Evolutionary conservation across 2,329 filamentous ascomycete genomes (phyloP).

Genomic region (Pleochaeta shiraiana): DNA sequence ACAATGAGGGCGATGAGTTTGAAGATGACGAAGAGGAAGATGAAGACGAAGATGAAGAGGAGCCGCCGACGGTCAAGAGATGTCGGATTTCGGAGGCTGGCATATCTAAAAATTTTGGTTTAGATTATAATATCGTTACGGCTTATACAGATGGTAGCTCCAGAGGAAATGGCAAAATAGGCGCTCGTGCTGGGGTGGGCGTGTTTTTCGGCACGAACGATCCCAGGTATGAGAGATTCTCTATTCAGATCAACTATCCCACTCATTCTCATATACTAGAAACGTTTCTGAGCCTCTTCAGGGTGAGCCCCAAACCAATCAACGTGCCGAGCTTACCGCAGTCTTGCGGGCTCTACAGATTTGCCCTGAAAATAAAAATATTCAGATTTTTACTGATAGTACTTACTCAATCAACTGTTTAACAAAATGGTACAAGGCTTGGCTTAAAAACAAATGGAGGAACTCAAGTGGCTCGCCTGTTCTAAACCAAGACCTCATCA

Average conservation of each 20-base stretch:
- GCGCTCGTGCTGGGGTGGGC: constrained; percentile 36
- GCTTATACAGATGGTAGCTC: constrained; percentile 44
- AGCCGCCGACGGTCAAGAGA: neutral
- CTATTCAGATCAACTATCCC: neutral
- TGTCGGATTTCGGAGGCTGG: neutral
- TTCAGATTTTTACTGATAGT: constrained; percentile 74
- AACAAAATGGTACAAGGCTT: constrained; percentile 60
- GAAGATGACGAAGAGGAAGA: neutral
- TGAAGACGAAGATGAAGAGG: neutral
- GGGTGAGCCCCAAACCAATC: constrained; percentile 53
- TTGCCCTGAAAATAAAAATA: constrained; percentile 40
- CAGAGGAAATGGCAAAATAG: constrained; percentile 31
- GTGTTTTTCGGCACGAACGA: constrained; percentile 39
- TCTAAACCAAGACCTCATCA: constrained; percentile 70
- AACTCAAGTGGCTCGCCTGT: constrained; percentile 50
- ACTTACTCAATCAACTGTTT: constrained; percentile 80
- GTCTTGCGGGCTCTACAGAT: constrained; percentile 66
- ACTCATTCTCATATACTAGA: constrained; percentile 18
- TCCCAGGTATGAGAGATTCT: constrained; percentile 22
- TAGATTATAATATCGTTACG: constrained; percentile 13
- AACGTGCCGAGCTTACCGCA: constrained; percentile 85
- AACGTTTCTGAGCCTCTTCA: constrained; percentile 24
- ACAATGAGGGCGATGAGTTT: neutral
- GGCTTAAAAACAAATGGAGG: constrained; percentile 57
- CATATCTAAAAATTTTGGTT: constrained; percentile 6